Percentiles rank a stretch among this genome's conserved stretches.
phyloP scores from a whole-genome alignment of 108 stramenopile species.

The Heterococcus sp. region DNA sequence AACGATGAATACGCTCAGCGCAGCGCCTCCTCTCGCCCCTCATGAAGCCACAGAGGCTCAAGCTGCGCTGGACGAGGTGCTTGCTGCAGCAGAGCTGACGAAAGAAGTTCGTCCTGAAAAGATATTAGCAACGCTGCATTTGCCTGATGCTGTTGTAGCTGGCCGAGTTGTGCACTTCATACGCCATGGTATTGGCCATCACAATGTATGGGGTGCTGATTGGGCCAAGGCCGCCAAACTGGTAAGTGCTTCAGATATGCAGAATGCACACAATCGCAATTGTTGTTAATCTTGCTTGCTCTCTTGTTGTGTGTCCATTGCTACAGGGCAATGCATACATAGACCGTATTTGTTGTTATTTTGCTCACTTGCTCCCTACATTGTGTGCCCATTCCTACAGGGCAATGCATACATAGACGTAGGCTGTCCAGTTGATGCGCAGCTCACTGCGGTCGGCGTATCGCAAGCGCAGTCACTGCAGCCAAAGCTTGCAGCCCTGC shows the following conservation, averaged over 20 bases:
- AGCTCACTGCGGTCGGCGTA: not conserved
- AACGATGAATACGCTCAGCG: slow-evolving; percentile 68
- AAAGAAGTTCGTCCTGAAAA: not conserved
- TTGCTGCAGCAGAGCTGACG: not conserved
- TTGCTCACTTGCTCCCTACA: not conserved
- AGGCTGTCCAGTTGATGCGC: not conserved
- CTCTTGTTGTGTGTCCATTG: too few relatives aligned
- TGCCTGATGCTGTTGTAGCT: not conserved
- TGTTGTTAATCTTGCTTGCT: too few relatives aligned
- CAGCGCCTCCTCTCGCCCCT: slow-evolving; percentile 72
- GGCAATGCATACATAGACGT: not conserved
- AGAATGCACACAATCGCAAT: too few relatives aligned
- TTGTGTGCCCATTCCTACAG: too few relatives aligned
- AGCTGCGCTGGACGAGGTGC: not conserved
- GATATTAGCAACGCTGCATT: not conserved
- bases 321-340: too few relatives aligned
- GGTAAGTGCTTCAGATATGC: too few relatives aligned
- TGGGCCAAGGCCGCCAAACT: not conserved
- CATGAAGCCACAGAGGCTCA: not conserved
- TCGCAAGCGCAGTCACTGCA: not conserved
- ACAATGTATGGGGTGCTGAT: not conserved
- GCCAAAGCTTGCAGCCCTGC: not conserved
- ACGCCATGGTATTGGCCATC: not conserved
- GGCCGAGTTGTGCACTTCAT: not conserved
- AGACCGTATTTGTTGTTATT: not conserved